Evolutionary conservation across 768 basidiomycete species (phyloP).

Genomic region (Pisolithus tinctorius): DNA sequence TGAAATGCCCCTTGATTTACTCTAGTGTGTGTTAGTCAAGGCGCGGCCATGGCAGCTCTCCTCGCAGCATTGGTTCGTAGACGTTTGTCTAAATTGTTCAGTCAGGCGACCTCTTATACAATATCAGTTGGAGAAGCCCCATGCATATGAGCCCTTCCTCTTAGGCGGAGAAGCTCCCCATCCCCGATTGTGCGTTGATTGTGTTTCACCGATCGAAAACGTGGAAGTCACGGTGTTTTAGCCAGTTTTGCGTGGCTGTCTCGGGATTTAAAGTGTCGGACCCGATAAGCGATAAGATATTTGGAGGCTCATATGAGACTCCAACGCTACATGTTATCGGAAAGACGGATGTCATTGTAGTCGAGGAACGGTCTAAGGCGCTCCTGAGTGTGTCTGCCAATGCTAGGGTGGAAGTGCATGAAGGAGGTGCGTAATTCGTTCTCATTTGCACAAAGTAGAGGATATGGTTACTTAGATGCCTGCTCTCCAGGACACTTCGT

Average conservation of each 20-base stretch:
- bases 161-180: slow-evolving; percentile 60
- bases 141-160: slow-evolving; percentile 50
- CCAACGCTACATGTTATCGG: slow-evolving; percentile 77
- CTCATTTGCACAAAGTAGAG: background rate
- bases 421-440: slow-evolving; percentile 55
- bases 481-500: slow-evolving; percentile 66
- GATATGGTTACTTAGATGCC: background rate
- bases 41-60: slow-evolving; percentile 68
- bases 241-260: slow-evolving; percentile 69
- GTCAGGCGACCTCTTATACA: background rate
- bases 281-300: slow-evolving; percentile 44
- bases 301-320: slow-evolving; percentile 49
- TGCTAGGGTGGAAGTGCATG: slow-evolving; percentile 66
- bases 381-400: slow-evolving; percentile 50
- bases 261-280: slow-evolving; percentile 57
- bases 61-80: slow-evolving; percentile 59
- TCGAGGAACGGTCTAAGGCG: slow-evolving; percentile 55
- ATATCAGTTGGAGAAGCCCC: slow-evolving; percentile 47
- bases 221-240: slow-evolving; percentile 17
- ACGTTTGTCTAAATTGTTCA: background rate
- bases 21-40: slow-evolving; percentile 46
- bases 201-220: background rate
- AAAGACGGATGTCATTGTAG: slow-evolving; percentile 68
- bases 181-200: slow-evolving; percentile 57
- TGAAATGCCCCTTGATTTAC: background rate